Evolutionary conservation across 257 asterid species (phyloP), one percentile per base, ranked within the genome.

Genomic region (Rhazya stricta): DNA sequence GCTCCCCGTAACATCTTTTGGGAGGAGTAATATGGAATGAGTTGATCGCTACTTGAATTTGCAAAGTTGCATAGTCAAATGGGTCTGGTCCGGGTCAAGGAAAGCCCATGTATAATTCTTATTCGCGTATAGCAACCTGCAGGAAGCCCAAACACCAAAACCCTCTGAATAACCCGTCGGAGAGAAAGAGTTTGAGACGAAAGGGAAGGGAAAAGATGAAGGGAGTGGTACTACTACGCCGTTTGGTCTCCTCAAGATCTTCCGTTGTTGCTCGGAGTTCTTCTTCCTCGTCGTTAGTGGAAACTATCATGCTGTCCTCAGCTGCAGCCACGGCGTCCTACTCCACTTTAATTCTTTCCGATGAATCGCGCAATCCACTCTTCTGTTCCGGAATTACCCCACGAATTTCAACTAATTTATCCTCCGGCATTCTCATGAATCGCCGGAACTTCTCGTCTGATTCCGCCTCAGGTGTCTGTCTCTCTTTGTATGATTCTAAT

Each of bases 241-340:
- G 71, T 66, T 66, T 66, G 3, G 50, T 23, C 37, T 0, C 71
- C 9, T 37, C 71, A 11, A 37, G 29, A 5, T 50, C 50, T 37
- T 37, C 18, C 30, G 37, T 37, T 21, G 16, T 21, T 19, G 6
- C 16, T 66, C 71, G 71, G 50, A 66, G 71, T 37, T 75, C 89
- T 32, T 74, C 71, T 19, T 74, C 76, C 0, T 78, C 78, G 8
- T 58, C 76, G 11, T 79, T 88, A 42, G 60, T 72, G 46, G 89
- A 88, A 53, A 81, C 88, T 75, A 79, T 91, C 32, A 69, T 87
- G 67, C 76, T 91, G 46, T 89, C 96, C 67, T 81, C 96, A 45
- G 90, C 87, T 30, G 89, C 88, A 5, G 94, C 91, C 81, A 84
- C 94, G 36, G 89, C 85, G 9, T 90, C 98, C 0, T 89, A 80